Evolutionary conservation across 140 eudicot species (phyloP).

Genomic region (Bidens hawaiensis): DNA sequence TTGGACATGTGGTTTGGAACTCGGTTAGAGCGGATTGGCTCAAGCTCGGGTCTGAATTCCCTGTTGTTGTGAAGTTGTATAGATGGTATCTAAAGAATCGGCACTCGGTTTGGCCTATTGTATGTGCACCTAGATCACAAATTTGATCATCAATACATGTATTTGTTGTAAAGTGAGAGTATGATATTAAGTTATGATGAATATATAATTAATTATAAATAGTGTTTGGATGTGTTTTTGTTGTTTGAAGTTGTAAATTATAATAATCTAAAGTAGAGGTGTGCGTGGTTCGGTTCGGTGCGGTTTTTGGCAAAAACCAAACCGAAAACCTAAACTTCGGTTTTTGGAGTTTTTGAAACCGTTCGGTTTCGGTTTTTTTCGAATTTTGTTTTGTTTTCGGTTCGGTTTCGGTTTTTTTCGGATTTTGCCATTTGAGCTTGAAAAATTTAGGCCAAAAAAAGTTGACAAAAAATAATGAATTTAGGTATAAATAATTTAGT

Average conservation of each 20-base stretch:
- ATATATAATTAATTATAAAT: not conserved
- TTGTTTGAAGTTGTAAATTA: not conserved
- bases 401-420: too few relatives aligned
- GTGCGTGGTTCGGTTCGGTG: too few relatives aligned
- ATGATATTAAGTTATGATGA: not conserved
- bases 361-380: too few relatives aligned
- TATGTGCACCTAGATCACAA: slow-evolving; percentile 67
- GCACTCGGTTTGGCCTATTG: slow-evolving; percentile 82
- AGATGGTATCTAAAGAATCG: slow-evolving; percentile 60
- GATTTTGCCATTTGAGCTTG: too few relatives aligned
- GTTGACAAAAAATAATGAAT: too few relatives aligned
- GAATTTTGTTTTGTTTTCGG: too few relatives aligned
- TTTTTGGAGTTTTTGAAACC: too few relatives aligned
- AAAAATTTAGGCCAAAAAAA: too few relatives aligned
- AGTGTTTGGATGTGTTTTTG: not conserved
- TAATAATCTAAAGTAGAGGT: too few relatives aligned
- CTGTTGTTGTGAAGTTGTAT: slow-evolving; percentile 77
- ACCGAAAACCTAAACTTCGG: too few relatives aligned
- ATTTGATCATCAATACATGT: not conserved
- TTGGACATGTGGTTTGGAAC: slow-evolving; percentile 50
- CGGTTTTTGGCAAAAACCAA: too few relatives aligned
- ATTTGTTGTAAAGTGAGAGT: not conserved
- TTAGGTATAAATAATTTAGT: too few relatives aligned
- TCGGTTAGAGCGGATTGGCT: slow-evolving; percentile 47
- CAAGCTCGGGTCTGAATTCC: slow-evolving; percentile 67